A percentile compares a stretch with the other conserved stretches of the same genome.
Conservation (phyloP, 139 green algal genomes). For the Chlorella ohadii region DNA sequence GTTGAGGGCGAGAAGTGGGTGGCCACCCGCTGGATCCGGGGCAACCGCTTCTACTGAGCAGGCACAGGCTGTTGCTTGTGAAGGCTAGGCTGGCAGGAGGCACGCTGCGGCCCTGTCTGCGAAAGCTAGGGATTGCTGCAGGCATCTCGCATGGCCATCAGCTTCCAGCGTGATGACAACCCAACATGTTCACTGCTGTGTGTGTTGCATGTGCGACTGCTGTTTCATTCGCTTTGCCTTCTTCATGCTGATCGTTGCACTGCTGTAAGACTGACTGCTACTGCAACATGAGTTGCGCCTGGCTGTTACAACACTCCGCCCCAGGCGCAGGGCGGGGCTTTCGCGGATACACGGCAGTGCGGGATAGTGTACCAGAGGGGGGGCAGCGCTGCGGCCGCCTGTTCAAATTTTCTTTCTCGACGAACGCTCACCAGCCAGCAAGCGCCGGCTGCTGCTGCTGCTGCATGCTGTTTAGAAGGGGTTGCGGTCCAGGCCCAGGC, state of each 20-base stretch:
- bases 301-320: neutral
- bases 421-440: too few species aligned
- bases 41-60: neutral
- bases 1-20: slow-evolving; percentile 66
- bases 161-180: neutral
- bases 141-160: too few species aligned
- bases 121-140: too few species aligned
- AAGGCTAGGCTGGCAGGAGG: too few species aligned
- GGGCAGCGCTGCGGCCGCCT: neutral
- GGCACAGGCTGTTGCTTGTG: too few species aligned
- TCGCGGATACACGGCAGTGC: neutral
- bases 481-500: slow-evolving; percentile 32
- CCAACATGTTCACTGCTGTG: neutral
- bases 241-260: too few species aligned
- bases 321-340: neutral
- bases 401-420: neutral
- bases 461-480: slow-evolving; percentile 45
- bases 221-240: neutral
- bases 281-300: too few species aligned
- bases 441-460: neutral
- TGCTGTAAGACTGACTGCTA: too few species aligned
- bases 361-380: slow-evolving; percentile 1
- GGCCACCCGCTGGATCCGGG: slow-evolving; percentile 58
- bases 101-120: too few species aligned
- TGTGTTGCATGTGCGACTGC: neutral